Evolutionary conservation across 768 basidiomycete species (phyloP), one percentile per base, ranked within the genome.

Genomic region (Pholiota conissans): DNA sequence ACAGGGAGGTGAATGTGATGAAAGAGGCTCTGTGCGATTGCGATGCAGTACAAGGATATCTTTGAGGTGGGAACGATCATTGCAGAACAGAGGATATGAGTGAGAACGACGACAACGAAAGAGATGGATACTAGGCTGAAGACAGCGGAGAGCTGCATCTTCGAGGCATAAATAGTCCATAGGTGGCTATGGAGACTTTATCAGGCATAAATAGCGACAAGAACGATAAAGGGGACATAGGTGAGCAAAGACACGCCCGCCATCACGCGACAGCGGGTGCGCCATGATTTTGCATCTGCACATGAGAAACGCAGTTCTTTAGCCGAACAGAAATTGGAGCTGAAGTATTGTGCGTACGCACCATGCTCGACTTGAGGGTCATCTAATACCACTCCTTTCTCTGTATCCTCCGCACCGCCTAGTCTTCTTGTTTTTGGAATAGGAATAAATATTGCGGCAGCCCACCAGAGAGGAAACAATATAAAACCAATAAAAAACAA

Each of bases 341-440:
- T n/a, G n/a, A n/a, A n/a, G n/a, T n/a, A n/a, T n/a, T n/a, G n/a
- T n/a, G 11, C 18, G 35, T 22, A 73, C 87, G 65, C 63, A 91
- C 90, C 86, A 66, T 82, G 80, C 66, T 91, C 90, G 54, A 91
- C 80, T 67, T 91, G 90, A 26, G 90, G 90, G 70, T 91, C 89
- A 65, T 91, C 89, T 48, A 91, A 73, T 27, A 86, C 76, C 14
- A 91, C 89, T 18, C 76, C 86, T 69, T 90, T 90, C 72, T 90
- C 89, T 47, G 66, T 71, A 52, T 76, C 76, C 20, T 76, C 75
- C 35, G 20, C 30, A 11, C 76, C 84, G 20, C 83, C 87, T 18
- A 88, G 77, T 35, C 76, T 75, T 65, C 90, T 76, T 24, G 90
- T 92, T 64, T 68, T 73, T 11, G 87, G 89, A 10, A 88, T 80